phyloP scores from a whole-genome alignment of 345 rosid species.

The Raphanus sativus region DNA sequence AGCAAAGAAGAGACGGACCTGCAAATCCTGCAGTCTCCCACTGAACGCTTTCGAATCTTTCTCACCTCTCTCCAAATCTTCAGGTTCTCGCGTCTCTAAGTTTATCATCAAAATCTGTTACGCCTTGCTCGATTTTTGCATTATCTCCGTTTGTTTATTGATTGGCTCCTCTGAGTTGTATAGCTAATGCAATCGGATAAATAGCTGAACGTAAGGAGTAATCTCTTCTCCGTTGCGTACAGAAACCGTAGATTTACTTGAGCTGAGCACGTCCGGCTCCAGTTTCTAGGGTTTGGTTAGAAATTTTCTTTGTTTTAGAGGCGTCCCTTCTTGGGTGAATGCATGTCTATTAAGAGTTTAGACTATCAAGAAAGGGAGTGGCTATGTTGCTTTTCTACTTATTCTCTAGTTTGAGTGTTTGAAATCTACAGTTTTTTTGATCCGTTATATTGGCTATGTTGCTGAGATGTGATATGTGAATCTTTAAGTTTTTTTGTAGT shows the following conservation, averaged over 20 bases:
- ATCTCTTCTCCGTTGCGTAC: too few relatives aligned
- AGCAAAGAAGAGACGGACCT: slow-evolving; percentile 33
- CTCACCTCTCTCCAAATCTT: slow-evolving; percentile 1
- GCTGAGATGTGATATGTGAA: slow-evolving; percentile 24
- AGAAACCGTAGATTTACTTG: slow-evolving; percentile 22
- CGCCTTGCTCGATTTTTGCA: slow-evolving; percentile 30
- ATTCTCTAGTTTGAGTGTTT: too few relatives aligned
- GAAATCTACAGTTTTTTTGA: too few relatives aligned
- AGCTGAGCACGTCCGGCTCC: slow-evolving; percentile 14
- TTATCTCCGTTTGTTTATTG: slow-evolving; percentile 18
- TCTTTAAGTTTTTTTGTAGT: slow-evolving; percentile 37
- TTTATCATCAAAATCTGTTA: slow-evolving; percentile 2
- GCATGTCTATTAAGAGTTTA: too few relatives aligned
- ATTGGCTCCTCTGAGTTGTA: slow-evolving; percentile 8
- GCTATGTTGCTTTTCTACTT: too few relatives aligned
- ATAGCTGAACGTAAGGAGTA: too few relatives aligned
- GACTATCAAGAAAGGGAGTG: too few relatives aligned
- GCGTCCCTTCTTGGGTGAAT: too few relatives aligned
- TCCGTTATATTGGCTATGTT: not conserved
- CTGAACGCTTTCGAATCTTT: slow-evolving; percentile 33
- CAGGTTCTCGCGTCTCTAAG: slow-evolving; percentile 21
- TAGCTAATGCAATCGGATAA: slow-evolving; percentile 36
- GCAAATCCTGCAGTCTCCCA: slow-evolving; percentile 34
- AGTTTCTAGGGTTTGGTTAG: too few relatives aligned
- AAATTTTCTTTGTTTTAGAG: too few relatives aligned